A percentile compares a stretch with the other conserved stretches of the same genome.
phyloP scores from a whole-genome alignment of 2,329 filamentous ascomycete genomes.

The Cladosporium sp. region DNA sequence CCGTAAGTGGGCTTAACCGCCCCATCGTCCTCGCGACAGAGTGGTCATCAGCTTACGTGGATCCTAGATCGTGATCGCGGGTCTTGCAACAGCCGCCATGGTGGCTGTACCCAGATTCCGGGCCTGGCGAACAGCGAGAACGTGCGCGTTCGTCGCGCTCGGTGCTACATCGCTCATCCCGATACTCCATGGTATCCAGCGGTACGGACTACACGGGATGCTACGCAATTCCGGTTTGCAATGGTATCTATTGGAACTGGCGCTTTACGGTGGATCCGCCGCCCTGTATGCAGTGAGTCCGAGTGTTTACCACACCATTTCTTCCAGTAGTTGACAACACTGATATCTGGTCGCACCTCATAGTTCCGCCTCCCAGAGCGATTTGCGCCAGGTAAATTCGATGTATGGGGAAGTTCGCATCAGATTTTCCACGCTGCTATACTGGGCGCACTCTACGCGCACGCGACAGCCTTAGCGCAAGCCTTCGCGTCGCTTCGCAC shows the following conservation, averaged over 20 bases:
- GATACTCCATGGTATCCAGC: background rate
- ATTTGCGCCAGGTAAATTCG: conserved; percentile 71
- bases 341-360: background rate
- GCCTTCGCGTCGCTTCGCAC: background rate
- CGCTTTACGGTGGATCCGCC: background rate
- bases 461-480: background rate
- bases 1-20: no score
- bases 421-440: conserved; percentile 79
- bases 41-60: background rate
- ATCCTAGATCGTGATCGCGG: background rate
- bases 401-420: conserved; percentile 88
- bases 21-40: background rate
- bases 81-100: background rate
- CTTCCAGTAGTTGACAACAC: background rate
- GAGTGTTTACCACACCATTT: fast-evolving
- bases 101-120: background rate
- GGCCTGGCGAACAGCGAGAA: background rate
- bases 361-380: conserved; percentile 78
- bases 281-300: background rate
- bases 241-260: background rate
- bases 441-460: background rate
- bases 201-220: background rate
- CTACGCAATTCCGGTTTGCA: background rate
- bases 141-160: background rate
- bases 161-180: background rate